A percentile compares a stretch with the other conserved stretches of the same genome.
Conservation (phyloP, 352 stramenopile species). For the Pythium volutum region DNA sequence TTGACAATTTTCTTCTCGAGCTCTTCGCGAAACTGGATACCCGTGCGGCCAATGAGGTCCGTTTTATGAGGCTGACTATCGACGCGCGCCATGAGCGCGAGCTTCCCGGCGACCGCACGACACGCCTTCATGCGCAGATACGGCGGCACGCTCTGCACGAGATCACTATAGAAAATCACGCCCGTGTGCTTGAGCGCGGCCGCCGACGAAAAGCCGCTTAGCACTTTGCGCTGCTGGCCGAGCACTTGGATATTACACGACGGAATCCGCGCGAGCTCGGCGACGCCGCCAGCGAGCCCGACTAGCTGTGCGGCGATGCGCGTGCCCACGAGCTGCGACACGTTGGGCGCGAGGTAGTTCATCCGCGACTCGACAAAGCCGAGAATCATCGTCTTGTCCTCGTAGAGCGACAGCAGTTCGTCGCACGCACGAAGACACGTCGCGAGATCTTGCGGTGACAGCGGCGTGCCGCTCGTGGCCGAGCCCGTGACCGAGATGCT, state of each 20-base stretch:
- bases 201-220: slow-evolving; percentile 87
- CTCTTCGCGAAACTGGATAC: slow-evolving; percentile 85
- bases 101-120: slow-evolving; percentile 90
- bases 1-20: slow-evolving; percentile 96
- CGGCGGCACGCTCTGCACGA: slow-evolving; percentile 90
- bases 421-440: slow-evolving; percentile 71
- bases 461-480: slow-evolving; percentile 84
- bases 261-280: slow-evolving; percentile 93
- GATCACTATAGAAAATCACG: slow-evolving; percentile 91
- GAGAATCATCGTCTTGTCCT: slow-evolving; percentile 87
- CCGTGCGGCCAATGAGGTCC: slow-evolving; percentile 61
- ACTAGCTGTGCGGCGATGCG: slow-evolving; percentile 94
- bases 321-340: slow-evolving; percentile 93
- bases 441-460: slow-evolving; percentile 70
- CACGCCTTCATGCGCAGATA: slow-evolving; percentile 93
- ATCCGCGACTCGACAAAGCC: slow-evolving; percentile 92
- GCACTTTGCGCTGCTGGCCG: slow-evolving; percentile 92
- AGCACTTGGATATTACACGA: slow-evolving; percentile 97
- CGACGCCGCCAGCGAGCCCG: slow-evolving; percentile 93
- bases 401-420: slow-evolving; percentile 87
- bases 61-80: slow-evolving; percentile 88
- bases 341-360: slow-evolving; percentile 91
- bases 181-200: slow-evolving; percentile 90
- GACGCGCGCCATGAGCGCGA: slow-evolving; percentile 90
- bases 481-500: slow-evolving; percentile 93